phyloP scores from a whole-genome alignment of 306 rosid species.

The Purshia tridentata region DNA sequence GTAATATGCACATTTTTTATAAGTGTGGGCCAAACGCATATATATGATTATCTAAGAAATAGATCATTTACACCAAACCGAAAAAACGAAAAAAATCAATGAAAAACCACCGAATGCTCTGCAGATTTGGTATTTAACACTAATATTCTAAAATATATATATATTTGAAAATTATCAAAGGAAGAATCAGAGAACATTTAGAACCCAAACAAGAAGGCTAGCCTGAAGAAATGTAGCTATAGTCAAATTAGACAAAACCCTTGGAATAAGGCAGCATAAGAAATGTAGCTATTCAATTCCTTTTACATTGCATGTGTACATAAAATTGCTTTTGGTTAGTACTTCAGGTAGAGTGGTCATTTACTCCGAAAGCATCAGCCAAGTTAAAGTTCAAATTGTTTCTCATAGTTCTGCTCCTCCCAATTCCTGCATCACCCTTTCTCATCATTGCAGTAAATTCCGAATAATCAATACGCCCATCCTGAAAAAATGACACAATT shows the following conservation, averaged over 20 bases:
- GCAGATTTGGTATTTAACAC: no score
- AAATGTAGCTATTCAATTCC: not conserved
- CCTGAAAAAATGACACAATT: slow-evolving; percentile 42
- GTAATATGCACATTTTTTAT: no score
- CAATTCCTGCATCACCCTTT: slow-evolving; percentile 53
- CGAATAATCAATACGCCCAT: slow-evolving; percentile 79
- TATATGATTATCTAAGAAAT: no score
- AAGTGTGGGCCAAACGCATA: no score
- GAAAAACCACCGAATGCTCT: no score
- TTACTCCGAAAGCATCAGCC: slow-evolving; percentile 72
- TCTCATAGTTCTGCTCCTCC: slow-evolving; percentile 66
- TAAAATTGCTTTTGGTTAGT: slow-evolving; percentile 24
- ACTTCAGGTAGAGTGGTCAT: slow-evolving; percentile 42
- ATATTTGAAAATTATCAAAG: no score
- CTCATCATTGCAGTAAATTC: slow-evolving; percentile 95
- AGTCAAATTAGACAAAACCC: not conserved
- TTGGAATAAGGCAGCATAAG: not conserved
- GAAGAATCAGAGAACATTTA: no score
- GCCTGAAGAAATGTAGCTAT: not conserved
- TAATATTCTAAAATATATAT: no score
- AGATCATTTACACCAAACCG: no score
- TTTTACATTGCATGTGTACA: slow-evolving; percentile 25
- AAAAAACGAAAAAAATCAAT: no score
- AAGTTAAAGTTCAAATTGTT: slow-evolving; percentile 67
- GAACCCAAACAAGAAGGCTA: no score